phyloP scores from a whole-genome alignment of 2,329 filamentous ascomycete genomes.

The Trichophyton benhamiae region DNA sequence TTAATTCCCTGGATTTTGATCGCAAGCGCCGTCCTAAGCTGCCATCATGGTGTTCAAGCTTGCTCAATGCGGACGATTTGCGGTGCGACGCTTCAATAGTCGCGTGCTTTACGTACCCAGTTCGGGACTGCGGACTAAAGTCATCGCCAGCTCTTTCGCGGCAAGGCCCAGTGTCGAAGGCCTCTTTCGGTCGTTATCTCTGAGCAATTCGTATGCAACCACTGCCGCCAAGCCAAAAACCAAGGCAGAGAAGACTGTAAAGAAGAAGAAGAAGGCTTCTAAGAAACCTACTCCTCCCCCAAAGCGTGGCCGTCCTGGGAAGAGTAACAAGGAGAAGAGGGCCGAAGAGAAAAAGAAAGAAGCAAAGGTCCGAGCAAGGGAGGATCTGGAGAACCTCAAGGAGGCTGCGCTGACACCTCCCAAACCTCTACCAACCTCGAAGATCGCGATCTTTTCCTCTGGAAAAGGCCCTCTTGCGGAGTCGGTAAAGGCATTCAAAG shows the following conservation, averaged over 20 bases:
- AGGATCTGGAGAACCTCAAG: constrained; percentile 23
- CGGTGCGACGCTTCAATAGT: constrained; percentile 14
- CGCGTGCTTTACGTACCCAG: neutral
- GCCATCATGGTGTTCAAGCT: constrained; percentile 23
- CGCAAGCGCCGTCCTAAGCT: neutral
- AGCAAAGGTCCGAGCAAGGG: constrained; percentile 14
- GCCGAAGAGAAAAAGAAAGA: constrained; percentile 21
- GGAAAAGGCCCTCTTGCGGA: constrained; percentile 13
- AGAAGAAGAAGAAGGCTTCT: constrained; percentile 6
- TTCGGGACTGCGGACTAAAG: neutral
- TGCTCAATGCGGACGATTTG: constrained; percentile 21
- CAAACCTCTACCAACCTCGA: constrained; percentile 21
- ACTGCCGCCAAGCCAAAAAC: constrained; percentile 17
- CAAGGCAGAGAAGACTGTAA: constrained; percentile 14
- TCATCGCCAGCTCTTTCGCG: neutral
- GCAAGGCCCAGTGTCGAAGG: neutral
- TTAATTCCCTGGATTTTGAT: neutral
- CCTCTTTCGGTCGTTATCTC: constrained; percentile 10
- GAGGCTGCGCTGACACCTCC: constrained; percentile 24
- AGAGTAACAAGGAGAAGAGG: constrained; percentile 9
- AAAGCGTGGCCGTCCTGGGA: constrained; percentile 1
- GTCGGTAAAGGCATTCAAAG: constrained; percentile 22
- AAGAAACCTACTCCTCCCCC: neutral
- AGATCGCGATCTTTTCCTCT: constrained; percentile 17
- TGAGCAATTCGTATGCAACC: constrained; percentile 24